These are phyloP conservation scores for Fusarium subtropicale DNA, from an alignment of 2,329 filamentous ascomycete genomes.

Conservation along the genomic window DNA sequence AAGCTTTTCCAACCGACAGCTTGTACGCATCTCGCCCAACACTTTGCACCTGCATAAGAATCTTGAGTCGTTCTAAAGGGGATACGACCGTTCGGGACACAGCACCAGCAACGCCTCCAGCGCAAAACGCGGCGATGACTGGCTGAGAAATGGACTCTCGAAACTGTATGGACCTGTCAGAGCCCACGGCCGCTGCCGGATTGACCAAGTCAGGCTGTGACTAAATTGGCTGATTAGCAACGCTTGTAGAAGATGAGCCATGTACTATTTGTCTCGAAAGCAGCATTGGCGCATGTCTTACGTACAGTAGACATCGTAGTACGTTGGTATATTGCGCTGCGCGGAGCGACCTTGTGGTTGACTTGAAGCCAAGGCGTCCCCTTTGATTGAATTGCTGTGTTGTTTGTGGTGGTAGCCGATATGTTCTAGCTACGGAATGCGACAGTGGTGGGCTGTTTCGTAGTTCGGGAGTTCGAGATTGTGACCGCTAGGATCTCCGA, in stretches of 20 bases:
- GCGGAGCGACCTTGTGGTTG: conserved; percentile 42
- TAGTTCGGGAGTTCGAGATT: conserved; percentile 1
- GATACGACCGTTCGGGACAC: conserved; percentile 98
- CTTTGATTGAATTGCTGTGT: conserved; percentile 32
- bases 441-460: conserved; percentile 7
- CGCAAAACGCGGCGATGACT: conserved; percentile 90
- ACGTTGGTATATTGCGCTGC: conserved; percentile 17
- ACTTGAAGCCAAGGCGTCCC: conserved; percentile 26
- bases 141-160: conserved; percentile 77
- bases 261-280: conserved; percentile 1
- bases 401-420: conserved; percentile 27
- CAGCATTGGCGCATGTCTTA: conserved; percentile 6
- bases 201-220: conserved; percentile 46
- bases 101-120: conserved; percentile 91
- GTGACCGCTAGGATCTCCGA: conserved; percentile 1
- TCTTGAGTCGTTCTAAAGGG: conserved; percentile 94
- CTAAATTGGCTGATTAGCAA: conserved; percentile 39
- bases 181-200: conserved; percentile 43
- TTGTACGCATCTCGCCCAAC: conserved; percentile 92
- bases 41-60: conserved; percentile 96
- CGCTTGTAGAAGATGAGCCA: neutral
- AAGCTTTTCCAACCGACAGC: conserved; percentile 86
- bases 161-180: conserved; percentile 51
- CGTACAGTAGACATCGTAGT: conserved; percentile 51
- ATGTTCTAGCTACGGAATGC: conserved; percentile 38